Evolutionary conservation across 139 green algal species (phyloP), one percentile per base, ranked within the genome.

Genomic region (Chara braunii): DNA sequence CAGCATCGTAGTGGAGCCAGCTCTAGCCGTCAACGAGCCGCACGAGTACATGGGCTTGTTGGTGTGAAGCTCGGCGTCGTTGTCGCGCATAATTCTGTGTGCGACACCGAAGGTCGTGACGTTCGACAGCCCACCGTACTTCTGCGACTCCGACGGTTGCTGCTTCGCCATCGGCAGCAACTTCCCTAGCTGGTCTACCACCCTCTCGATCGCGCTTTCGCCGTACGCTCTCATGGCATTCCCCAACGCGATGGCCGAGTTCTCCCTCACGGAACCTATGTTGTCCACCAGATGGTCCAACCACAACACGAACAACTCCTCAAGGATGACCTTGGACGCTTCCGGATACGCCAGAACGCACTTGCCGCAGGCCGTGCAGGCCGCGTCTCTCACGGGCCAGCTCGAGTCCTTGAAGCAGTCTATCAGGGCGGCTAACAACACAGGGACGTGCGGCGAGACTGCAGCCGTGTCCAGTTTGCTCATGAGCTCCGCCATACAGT

Each of bases 401-500:
- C 66, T 84, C 60, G 81, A 85, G 83, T 95, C 87, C 42, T 83
- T 85, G 70, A 92, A 90, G 65, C 77, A 88, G 40, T 80, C 34
- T 14, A 90, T 40, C 43, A 95, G 80, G 23, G 75, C 60, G 11
- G 55, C 61, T 48, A 95, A 62, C 62, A 95, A 69, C 33, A 61
- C 34, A 0, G 79, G 78, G 40, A 93, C 71, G 65, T 86, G 78
- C 3, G 83, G 85, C 23, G 42, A 14, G 36, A 94, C 82, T 0
- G 84, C 84, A 0, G 28, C 28, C 1, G 42, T 51, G 37, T 88
- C 82, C 3, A 90, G 77, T 80, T 96, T 96, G 54, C 73, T 67
- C 75, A 87, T 85, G 1, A 95, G 77, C 81, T 97, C 90, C 0
- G 84, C 90, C 24, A 95, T 91, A 80, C 89, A 95, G 8, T 81